Conservation (phyloP, 2,329 filamentous ascomycete species). For the Fusarium sp. region DNA sequence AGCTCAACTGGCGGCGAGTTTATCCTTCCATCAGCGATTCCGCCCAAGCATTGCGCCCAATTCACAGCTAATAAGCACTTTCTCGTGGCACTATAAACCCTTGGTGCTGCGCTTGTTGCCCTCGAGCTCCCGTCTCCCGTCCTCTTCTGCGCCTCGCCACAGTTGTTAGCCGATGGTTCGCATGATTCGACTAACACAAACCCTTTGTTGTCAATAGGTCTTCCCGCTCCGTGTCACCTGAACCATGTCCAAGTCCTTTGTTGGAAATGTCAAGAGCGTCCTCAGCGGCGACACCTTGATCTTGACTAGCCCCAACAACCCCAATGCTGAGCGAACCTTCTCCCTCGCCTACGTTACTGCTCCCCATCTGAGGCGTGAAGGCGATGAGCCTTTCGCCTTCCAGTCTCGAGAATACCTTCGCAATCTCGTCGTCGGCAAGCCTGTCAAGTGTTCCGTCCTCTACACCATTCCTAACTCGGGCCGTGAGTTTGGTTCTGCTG, state of each 20-base stretch:
- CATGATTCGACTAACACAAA: conserved; percentile 26
- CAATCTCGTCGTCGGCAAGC: conserved; percentile 84
- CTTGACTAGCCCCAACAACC: conserved; percentile 83
- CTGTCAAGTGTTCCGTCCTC: conserved; percentile 83
- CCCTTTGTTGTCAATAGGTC: conserved; percentile 23
- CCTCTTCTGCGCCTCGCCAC: neutral
- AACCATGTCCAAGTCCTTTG: conserved; percentile 64
- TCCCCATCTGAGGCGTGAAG: conserved; percentile 86
- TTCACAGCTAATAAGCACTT: neutral
- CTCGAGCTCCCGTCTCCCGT: neutral
- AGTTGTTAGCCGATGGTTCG: neutral
- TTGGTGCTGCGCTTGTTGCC: neutral
- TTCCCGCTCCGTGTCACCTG: conserved; percentile 34
- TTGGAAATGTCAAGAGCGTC: conserved; percentile 90
- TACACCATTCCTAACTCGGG: conserved; percentile 89
- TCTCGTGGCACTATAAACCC: neutral
- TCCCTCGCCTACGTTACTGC: conserved; percentile 94
- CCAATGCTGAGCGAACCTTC: conserved; percentile 83
- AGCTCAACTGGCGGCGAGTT: conserved; percentile 11
- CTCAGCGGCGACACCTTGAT: conserved; percentile 93
- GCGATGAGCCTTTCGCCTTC: conserved; percentile 92
- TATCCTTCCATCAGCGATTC: neutral
- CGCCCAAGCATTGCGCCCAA: neutral
- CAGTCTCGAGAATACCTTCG: conserved; percentile 94
- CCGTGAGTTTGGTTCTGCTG: conserved; percentile 87